Evolutionary conservation across 164 flowering plant genomes (phyloP), one percentile per base, ranked within the genome.

Genomic region (Cinnamomum micranthum): DNA sequence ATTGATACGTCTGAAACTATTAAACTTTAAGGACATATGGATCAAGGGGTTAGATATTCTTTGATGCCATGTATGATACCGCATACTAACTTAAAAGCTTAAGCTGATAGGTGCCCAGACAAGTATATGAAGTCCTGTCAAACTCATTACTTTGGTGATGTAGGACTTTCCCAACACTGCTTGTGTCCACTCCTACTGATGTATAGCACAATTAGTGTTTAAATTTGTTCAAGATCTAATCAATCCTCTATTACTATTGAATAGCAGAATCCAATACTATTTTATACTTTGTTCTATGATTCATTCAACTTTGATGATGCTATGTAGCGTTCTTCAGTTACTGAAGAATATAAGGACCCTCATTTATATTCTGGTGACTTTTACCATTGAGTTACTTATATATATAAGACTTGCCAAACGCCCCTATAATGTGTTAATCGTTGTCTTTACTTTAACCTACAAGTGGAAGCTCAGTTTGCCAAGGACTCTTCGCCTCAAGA

Each of bases 311-410:
- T 74, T 74, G 35, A 33, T 27, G 23, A 47, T 65, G 20, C 13
- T 52, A 67, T 79, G 86, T 88, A 88, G 94, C 92, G 87, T 81
- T 89, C 92, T n/a, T 90, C 87, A 78, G 88, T 90, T 52, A 81
- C 88, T 23, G 85, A 83, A 47, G 82, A 85, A 79, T 76, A 73
- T 69, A 78, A 62, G 60, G 86, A 87, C 63, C 55, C 78, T 41
- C 84, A 65, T 72, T 74, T 83, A 73, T 62, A 52, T 68, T 68
- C 65, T 80, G 87, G 93, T 88, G 27, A 83, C 88, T 78, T 2
- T 74, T 75, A 14, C 65, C 63, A 2, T 9, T 27, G 27, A 17
- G 22, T 51, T 12, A 52, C 20, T 64, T 62, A 28, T n/a, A n/a
- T n/a, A n/a, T n/a, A n/a, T n/a, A n/a, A n/a, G n/a, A n/a, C n/a